phyloP scores from a whole-genome alignment of 306 rosid species.

The Quercus bicolor region DNA sequence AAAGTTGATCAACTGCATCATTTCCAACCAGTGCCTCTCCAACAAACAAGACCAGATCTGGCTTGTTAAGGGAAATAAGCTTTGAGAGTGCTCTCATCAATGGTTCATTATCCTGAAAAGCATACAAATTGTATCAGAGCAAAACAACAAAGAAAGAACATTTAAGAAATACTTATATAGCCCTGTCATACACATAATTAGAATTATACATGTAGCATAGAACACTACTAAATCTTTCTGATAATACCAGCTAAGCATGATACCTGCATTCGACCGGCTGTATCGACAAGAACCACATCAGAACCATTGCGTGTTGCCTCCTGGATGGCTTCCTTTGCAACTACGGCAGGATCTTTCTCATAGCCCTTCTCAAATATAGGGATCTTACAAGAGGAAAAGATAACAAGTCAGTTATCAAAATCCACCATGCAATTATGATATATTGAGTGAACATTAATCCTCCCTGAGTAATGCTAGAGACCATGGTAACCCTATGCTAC shows the following conservation, averaged over 20 bases:
- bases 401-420: neutral
- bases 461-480: neutral
- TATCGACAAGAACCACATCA: slow-evolving; percentile 95
- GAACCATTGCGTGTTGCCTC: slow-evolving; percentile 90
- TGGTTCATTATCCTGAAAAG: neutral
- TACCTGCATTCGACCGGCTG: slow-evolving; percentile 99
- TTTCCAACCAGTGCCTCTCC: slow-evolving; percentile 99
- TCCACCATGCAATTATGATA: neutral
- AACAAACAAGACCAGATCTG: slow-evolving; percentile 92
- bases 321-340: slow-evolving; percentile 98
- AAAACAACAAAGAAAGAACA: neutral
- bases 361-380: slow-evolving; percentile 98
- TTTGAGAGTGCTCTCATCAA: slow-evolving; percentile 96
- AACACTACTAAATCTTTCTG: neutral
- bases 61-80: slow-evolving; percentile 82
- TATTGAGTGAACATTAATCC: neutral
- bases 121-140: slow-evolving; percentile 12
- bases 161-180: neutral
- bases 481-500: neutral
- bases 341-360: slow-evolving; percentile 97
- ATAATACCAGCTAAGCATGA: slow-evolving; percentile 1
- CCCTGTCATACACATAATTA: neutral
- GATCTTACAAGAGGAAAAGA: slow-evolving; percentile 45
- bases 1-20: slow-evolving; percentile 98
- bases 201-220: neutral